Evolutionary conservation across 805 yeast genomes (phyloP).

Genomic region (Cyberlindnera bimundalis): DNA sequence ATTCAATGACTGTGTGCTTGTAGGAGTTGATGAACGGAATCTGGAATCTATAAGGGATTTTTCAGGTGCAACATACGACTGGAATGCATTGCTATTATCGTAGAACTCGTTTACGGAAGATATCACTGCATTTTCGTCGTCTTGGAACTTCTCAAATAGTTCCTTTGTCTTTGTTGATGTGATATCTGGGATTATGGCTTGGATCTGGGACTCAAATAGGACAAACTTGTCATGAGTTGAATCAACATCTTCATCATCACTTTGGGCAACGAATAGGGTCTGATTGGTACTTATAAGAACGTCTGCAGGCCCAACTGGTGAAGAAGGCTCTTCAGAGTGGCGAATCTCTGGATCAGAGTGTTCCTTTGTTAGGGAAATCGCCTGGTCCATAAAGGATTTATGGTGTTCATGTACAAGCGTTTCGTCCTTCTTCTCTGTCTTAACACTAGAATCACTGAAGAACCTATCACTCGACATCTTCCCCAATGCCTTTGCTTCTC

Average conservation of each 20-base stretch:
- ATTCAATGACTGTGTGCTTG: not conserved
- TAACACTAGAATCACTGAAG: constrained; percentile 9
- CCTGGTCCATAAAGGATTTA: constrained; percentile 1
- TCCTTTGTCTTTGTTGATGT: constrained; percentile 17
- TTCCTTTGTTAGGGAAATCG: not conserved
- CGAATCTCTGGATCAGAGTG: constrained; percentile 5
- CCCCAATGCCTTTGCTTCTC: no score
- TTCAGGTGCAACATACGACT: constrained; percentile 1
- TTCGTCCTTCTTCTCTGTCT: no score
- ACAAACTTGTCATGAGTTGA: constrained; percentile 19
- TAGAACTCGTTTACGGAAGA: constrained; percentile 35
- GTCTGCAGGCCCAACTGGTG: not conserved
- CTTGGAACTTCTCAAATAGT: constrained; percentile 30
- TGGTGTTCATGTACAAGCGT: constrained; percentile 4
- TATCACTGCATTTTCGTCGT: constrained; percentile 29
- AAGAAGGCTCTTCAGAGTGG: constrained; percentile 1
- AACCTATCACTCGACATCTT: constrained; percentile 11
- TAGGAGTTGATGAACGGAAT: not conserved
- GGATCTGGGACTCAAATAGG: constrained; percentile 32
- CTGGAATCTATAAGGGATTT: not conserved
- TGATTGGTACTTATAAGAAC: not conserved
- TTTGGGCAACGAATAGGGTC: constrained; percentile 16
- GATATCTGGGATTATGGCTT: constrained; percentile 35
- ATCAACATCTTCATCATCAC: constrained; percentile 19
- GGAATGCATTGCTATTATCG: constrained; percentile 7